These are phyloP conservation scores for Pouteria campechiana DNA, from an alignment of 179 eudicot species.

Conservation along the genomic window DNA sequence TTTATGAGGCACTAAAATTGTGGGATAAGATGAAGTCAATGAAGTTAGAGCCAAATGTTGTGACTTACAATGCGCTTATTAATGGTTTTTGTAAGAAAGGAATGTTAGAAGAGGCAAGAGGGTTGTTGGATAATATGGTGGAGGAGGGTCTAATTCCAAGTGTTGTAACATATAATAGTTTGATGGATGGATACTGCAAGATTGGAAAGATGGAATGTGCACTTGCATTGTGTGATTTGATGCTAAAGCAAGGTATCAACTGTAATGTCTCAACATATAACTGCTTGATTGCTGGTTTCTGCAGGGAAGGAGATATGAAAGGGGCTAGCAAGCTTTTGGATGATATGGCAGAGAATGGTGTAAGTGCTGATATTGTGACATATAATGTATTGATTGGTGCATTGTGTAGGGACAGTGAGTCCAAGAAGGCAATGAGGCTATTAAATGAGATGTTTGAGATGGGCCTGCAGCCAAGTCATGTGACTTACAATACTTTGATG, in stretches of 20 bases:
- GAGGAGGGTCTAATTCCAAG: conserved; percentile 24
- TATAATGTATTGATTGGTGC: conserved; percentile 50
- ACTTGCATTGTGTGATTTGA: conserved; percentile 20
- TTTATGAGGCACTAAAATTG: conserved; percentile 16
- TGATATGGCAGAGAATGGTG: conserved; percentile 43
- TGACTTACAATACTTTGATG: conserved; percentile 43
- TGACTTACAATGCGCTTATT: conserved; percentile 18
- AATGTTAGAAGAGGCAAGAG: conserved; percentile 49
- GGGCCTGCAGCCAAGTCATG: conserved; percentile 28
- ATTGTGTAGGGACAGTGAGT: conserved; percentile 41
- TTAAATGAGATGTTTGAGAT: conserved; percentile 38
- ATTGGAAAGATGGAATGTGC: conserved; percentile 37
- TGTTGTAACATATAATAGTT: conserved; percentile 45
- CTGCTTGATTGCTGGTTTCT: conserved; percentile 41
- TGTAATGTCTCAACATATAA: conserved; percentile 46
- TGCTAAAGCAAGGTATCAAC: conserved; percentile 28
- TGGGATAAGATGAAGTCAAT: conserved; percentile 14
- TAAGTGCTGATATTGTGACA: conserved; percentile 50
- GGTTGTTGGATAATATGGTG: conserved; percentile 28
- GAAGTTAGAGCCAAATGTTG: conserved; percentile 16
- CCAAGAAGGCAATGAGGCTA: conserved; percentile 29
- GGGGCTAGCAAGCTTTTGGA: conserved; percentile 38
- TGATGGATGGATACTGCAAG: conserved; percentile 53
- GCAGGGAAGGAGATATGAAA: conserved; percentile 32
- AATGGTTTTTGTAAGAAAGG: conserved; percentile 32